Evolutionary conservation across 1,139 yeast species (phyloP), one percentile per base, ranked within the genome.

Genomic region (Debaryomyces psychrophilus): DNA sequence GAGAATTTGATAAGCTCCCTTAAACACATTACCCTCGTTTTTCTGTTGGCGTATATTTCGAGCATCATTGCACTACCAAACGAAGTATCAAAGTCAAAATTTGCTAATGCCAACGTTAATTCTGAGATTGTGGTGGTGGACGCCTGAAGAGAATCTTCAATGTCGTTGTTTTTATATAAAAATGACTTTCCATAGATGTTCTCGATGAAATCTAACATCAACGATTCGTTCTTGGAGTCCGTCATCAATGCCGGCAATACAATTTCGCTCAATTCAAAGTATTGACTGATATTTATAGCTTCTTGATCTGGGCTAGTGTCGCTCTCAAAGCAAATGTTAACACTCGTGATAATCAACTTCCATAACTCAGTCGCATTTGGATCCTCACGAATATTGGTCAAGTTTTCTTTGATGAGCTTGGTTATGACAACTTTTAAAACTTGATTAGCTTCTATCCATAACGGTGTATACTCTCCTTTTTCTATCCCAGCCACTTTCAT

Each of bases 241-340:
- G 59, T 51, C 27, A 65, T 53, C 41, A 74, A 56, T 20, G 54
- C 58, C 0, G 80, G 76, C 3, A 83, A 53, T 1, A 87, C 61
- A 1, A 76, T 53, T 0, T 55, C 52, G 35, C 77, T 74, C 48
- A 83, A 67, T 4, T 59, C 59, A 2, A 60, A 50, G 58, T 81
- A 87, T 39, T 77, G 79, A 8, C 58, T 53, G 6, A 77, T 65
- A 54, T 83, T 86, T 52, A 76, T 69, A 0, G 53, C 55, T 55
- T 84, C 90, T 47, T 76, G 72, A 2, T 54, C 60, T 7, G 53
- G 51, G 14, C 59, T 71, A 5, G 60, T 52, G 12, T 57, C 51
- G 8, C 62, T 64, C 15, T 66, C 63, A 45, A 80, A 67, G 27
- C 79, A 69, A 4, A 73, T 64, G n/a, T 68, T 64, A 33, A 82